Conservation (phyloP, 768 basidiomycete genomes). For the Candolleomyces aberdarensis region DNA sequence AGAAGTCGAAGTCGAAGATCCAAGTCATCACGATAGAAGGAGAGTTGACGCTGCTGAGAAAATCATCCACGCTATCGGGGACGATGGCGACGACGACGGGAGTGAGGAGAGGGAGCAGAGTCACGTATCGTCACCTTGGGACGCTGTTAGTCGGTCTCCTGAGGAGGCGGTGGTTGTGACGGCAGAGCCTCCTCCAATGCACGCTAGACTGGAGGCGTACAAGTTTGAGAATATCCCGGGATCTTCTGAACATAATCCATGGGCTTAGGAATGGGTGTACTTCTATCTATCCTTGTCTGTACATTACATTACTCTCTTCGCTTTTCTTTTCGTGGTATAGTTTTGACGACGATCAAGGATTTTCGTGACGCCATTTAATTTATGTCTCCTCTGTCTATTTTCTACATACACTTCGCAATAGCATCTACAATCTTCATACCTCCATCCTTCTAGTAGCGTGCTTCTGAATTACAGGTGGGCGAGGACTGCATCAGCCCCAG, state of each 20-base stretch:
- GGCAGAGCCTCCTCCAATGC: constrained; percentile 9
- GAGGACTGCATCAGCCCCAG: constrained; percentile 57
- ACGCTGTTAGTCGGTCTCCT: constrained; percentile 4
- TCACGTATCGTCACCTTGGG: constrained; percentile 4
- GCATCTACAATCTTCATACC: not conserved
- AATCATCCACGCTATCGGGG: constrained; percentile 29
- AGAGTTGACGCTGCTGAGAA: constrained; percentile 42
- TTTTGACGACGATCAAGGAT: too few relatives aligned
- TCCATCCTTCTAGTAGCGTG: not conserved
- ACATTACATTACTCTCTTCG: too few relatives aligned
- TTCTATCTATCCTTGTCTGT: too few relatives aligned
- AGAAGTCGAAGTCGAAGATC: constrained; percentile 40
- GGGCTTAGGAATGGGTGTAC: constrained; percentile 6
- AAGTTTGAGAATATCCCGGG: constrained; percentile 9
- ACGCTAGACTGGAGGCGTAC: constrained; percentile 6
- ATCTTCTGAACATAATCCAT: constrained; percentile 15
- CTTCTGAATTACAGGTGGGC: constrained; percentile 27
- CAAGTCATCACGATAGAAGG: constrained; percentile 16
- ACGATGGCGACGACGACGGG: constrained; percentile 28
- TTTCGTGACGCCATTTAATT: too few relatives aligned
- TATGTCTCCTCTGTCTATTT: not conserved
- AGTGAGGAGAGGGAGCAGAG: constrained; percentile 16
- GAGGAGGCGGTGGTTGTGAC: constrained; percentile 13
- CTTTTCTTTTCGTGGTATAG: too few relatives aligned
- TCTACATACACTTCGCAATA: not conserved